These are phyloP conservation scores for Anthostomella pinea DNA, from an alignment of 2,329 filamentous ascomycete species.

Conservation along the genomic window DNA sequence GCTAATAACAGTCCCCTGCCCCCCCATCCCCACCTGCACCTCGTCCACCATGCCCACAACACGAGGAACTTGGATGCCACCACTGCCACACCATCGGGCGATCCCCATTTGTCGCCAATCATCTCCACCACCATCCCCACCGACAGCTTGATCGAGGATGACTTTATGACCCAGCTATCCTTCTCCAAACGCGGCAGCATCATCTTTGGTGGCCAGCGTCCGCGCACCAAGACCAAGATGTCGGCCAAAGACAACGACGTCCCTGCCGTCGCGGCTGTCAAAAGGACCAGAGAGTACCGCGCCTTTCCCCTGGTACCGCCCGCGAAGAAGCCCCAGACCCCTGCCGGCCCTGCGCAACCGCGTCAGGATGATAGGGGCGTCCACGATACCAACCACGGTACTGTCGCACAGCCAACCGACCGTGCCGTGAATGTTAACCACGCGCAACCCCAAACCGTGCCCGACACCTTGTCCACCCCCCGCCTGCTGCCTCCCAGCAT, in stretches of 20 bases:
- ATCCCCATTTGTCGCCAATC: conserved; percentile 44
- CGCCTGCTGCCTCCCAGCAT: conserved; percentile 42
- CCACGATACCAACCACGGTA: conserved; percentile 15
- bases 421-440: conserved; percentile 1
- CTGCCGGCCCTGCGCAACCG: conserved; percentile 12
- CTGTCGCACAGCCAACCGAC: conserved; percentile 12
- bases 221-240: conserved; percentile 25
- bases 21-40: conserved; percentile 11
- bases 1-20: not conserved
- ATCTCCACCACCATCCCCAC: conserved; percentile 56
- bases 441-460: not conserved
- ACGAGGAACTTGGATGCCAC: no score
- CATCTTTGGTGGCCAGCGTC: conserved; percentile 53
- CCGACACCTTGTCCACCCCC: conserved; percentile 3
- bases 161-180: conserved; percentile 52
- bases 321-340: conserved; percentile 14
- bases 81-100: conserved; percentile 9
- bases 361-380: conserved; percentile 22
- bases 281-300: conserved; percentile 18
- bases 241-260: conserved; percentile 23
- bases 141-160: conserved; percentile 55
- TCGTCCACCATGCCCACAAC: no score
- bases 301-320: conserved; percentile 27
- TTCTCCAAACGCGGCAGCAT: conserved; percentile 65
- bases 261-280: conserved; percentile 4